These are phyloP conservation scores for Tetrapisispora iriomotensis DNA, from an alignment of 805 yeast genomes.

Conservation along the genomic window DNA sequence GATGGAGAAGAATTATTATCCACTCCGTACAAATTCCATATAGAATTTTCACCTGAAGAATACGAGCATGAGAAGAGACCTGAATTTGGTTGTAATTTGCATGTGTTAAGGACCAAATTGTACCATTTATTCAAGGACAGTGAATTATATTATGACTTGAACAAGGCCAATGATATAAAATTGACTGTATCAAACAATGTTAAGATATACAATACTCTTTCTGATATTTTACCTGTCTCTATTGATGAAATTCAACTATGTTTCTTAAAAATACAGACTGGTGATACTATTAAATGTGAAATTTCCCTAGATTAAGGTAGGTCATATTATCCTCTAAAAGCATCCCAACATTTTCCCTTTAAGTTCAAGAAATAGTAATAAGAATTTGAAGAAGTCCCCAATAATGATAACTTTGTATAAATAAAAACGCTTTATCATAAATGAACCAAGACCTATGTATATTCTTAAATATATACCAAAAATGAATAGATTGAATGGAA, in stretches of 20 bases:
- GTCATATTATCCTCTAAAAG: too few species aligned
- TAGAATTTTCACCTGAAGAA: constrained; percentile 78
- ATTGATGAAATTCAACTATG: constrained; percentile 42
- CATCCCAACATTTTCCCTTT: too few species aligned
- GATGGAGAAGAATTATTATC: constrained; percentile 15
- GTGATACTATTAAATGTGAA: constrained; percentile 35
- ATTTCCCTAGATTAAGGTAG: constrained; percentile 14
- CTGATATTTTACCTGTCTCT: constrained; percentile 18
- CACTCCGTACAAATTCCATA: constrained; percentile 46
- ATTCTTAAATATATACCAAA: too few species aligned
- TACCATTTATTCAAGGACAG: constrained; percentile 45
- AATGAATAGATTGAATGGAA: too few species aligned
- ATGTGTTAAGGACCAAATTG: constrained; percentile 48
- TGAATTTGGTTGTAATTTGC: constrained; percentile 61
- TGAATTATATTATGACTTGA: constrained; percentile 21
- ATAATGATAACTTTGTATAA: too few species aligned
- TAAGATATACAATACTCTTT: constrained; percentile 27
- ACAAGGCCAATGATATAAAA: constrained; percentile 5
- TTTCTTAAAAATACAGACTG: constrained; percentile 45
- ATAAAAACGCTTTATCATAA: too few species aligned
- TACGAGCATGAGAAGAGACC: constrained; percentile 49
- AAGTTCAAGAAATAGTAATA: too few species aligned
- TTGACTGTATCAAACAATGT: constrained; percentile 30
- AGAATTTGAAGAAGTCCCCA: too few species aligned
- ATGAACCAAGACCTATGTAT: too few species aligned